phyloP scores from a whole-genome alignment of 257 asterid genomes.

The Craterostigma plantagineum region DNA sequence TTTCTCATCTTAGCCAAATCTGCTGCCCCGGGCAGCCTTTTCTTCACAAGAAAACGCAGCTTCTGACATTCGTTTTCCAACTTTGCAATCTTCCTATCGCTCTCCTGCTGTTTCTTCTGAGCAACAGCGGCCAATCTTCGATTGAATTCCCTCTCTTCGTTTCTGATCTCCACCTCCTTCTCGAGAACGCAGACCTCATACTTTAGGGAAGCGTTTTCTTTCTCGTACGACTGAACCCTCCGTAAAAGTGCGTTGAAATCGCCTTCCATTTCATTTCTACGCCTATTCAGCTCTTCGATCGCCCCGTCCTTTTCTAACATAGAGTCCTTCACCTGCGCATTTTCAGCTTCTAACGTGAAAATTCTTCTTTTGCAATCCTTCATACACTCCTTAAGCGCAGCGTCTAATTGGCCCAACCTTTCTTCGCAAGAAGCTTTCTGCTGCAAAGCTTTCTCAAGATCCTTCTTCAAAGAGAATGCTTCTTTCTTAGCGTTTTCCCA shows the following conservation, averaged over 20 bases:
- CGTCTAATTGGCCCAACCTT: constrained; percentile 57
- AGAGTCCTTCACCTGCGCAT: constrained; percentile 39
- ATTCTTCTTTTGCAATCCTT: constrained; percentile 29
- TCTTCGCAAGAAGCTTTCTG: constrained; percentile 48
- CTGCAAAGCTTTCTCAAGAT: constrained; percentile 43
- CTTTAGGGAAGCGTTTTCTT: constrained; percentile 54
- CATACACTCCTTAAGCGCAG: constrained; percentile 83
- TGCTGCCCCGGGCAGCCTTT: constrained; percentile 59
- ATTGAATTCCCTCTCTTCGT: constrained; percentile 67
- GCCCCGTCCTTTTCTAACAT: constrained; percentile 44
- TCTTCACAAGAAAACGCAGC: constrained; percentile 49
- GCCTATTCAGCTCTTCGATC: constrained; percentile 35
- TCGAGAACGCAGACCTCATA: constrained; percentile 58
- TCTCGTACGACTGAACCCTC: constrained; percentile 49
- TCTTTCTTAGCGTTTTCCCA: constrained; percentile 85
- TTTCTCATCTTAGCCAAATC: constrained; percentile 42
- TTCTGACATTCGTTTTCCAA: constrained; percentile 68
- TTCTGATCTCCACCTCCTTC: constrained; percentile 71
- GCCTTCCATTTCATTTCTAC: constrained; percentile 24
- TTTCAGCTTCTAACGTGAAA: constrained; percentile 32
- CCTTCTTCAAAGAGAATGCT: constrained; percentile 43
- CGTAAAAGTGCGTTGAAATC: constrained; percentile 30
- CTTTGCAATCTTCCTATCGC: constrained; percentile 38
- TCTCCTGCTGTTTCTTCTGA: constrained; percentile 43
- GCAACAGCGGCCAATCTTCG: constrained; percentile 40